Evolutionary conservation across 2,329 filamentous ascomycete species (phyloP), one percentile per base, ranked within the genome.

Genomic region (Neoascochyta sp.): DNA sequence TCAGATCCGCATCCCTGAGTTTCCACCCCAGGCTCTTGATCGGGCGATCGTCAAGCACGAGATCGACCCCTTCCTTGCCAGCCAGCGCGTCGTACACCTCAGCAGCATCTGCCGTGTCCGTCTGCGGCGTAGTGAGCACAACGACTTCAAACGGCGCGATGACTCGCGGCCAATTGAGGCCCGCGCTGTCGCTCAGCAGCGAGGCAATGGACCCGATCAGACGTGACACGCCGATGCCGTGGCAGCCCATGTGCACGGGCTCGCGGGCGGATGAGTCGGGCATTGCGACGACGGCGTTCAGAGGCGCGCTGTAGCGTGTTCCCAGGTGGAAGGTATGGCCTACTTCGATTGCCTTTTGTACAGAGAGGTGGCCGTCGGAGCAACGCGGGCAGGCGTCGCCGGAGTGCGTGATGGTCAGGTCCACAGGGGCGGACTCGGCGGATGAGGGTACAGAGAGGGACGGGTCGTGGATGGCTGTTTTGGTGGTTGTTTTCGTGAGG

Each of bases 321-420:
- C 90, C 89, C 2, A 98, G 79, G 60, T 93, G 81, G 65, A 98
- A 98, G 0, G 92, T 96, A 62, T 98, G 92, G 1, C 87, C 92
- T 10, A 96, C 73, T 64, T 98, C 92, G 27, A 96, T 81, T 6
- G 88, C 86, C 40, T 76, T 81, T 34, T 83, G 74, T 3, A 84
- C 70, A 23, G 69, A 70, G 13, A 96, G 68, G 2, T 61, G 67
- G 0, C 83, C 83, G 0, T 69, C 52, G 0, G 65, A 53, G 57
- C 92, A 98, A 21, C 73, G 69, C 0, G 85, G 78, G 50, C 92
- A 98, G 8, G 62, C 48, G 52, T 93, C 86, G 9, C 83, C 85
- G 23, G 79, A 64, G 26, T 68, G 68, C 11, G 83, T 75, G 35
- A 76, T 75, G 6, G 87, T 67, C 7, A 94, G 63, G 45, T 84